phyloP scores from a whole-genome alignment of 2,329 filamentous ascomycete species.

The Xylaria sp. region DNA sequence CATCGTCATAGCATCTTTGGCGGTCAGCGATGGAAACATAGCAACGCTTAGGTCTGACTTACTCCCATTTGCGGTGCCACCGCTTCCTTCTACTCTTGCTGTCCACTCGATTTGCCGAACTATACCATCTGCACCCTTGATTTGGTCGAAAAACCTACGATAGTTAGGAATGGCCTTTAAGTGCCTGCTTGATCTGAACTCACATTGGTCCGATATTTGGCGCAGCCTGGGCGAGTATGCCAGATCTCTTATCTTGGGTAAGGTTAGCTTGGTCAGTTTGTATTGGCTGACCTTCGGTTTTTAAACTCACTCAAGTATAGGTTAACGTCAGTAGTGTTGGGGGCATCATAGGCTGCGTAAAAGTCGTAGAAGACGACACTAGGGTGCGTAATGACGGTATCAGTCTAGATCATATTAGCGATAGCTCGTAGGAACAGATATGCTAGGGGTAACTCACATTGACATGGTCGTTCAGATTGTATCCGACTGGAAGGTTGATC shows the following conservation, averaged over 20 bases:
- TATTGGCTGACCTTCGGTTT: neutral
- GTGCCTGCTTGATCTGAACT: slow-evolving; percentile 28
- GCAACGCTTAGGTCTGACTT: slow-evolving; percentile 39
- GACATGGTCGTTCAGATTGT: slow-evolving; percentile 68
- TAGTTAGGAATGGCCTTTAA: slow-evolving; percentile 16
- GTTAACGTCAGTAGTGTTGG: slow-evolving; percentile 56
- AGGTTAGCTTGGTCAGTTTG: slow-evolving; percentile 16
- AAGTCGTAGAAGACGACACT: slow-evolving; percentile 71
- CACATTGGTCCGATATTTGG: slow-evolving; percentile 72
- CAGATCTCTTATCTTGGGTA: slow-evolving; percentile 57
- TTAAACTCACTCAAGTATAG: slow-evolving; percentile 56
- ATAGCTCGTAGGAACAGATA: neutral
- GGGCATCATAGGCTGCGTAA: slow-evolving; percentile 67
- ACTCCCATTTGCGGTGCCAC: slow-evolving; percentile 52
- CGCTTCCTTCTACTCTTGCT: slow-evolving; percentile 69
- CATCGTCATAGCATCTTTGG: slow-evolving; percentile 61
- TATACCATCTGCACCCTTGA: slow-evolving; percentile 67
- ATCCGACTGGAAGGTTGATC: slow-evolving; percentile 69
- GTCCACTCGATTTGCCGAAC: slow-evolving; percentile 74
- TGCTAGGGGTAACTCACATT: slow-evolving; percentile 50
- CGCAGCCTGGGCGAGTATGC: slow-evolving; percentile 72
- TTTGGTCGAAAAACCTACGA: slow-evolving; percentile 65
- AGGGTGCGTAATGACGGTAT: slow-evolving; percentile 58
- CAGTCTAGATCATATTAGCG: slow-evolving; percentile 53
- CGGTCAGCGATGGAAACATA: slow-evolving; percentile 24